Conservation (phyloP, 192 early-diverging fungal species). For the Coemansia asiatica region DNA sequence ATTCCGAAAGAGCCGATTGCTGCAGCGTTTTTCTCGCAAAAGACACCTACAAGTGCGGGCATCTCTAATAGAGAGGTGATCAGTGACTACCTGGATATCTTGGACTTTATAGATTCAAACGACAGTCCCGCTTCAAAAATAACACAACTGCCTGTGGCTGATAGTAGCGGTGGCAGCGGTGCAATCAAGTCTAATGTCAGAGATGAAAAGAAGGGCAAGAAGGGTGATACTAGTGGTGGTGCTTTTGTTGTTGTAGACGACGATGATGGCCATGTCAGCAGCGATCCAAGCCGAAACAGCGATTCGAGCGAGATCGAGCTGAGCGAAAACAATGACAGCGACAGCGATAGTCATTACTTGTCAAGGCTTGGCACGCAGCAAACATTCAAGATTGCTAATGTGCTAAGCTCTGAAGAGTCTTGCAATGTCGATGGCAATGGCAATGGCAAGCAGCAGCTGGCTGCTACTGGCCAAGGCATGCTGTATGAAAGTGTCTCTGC, state of each 20-base stretch:
- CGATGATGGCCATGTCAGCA: conserved; percentile 53
- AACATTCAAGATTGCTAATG: conserved; percentile 21
- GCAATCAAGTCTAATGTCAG: background rate
- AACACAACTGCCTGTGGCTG: background rate
- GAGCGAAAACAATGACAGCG: conserved; percentile 21
- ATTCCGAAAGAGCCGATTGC: background rate
- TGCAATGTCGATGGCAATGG: too few relatives aligned
- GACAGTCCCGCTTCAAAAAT: background rate
- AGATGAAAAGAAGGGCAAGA: background rate
- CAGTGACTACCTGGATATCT: conserved; percentile 46
- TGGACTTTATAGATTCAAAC: conserved; percentile 39
- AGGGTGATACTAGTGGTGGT: background rate
- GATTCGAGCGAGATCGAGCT: conserved; percentile 28
- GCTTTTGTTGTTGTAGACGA: too few relatives aligned
- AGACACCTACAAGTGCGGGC: conserved; percentile 6
- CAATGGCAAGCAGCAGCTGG: background rate
- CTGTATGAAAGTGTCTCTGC: background rate
- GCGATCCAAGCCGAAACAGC: conserved; percentile 42
- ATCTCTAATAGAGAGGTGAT: conserved; percentile 16
- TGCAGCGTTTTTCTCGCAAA: background rate
- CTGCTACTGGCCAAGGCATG: background rate
- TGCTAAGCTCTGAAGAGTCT: conserved; percentile 14
- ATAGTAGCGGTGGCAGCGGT: background rate
- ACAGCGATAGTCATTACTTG: conserved; percentile 42
- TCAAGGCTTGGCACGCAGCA: conserved; percentile 22